These are phyloP conservation scores for Elsinoe fawcettii DNA, from an alignment of 2,329 filamentous ascomycete species.

Conservation along the genomic window DNA sequence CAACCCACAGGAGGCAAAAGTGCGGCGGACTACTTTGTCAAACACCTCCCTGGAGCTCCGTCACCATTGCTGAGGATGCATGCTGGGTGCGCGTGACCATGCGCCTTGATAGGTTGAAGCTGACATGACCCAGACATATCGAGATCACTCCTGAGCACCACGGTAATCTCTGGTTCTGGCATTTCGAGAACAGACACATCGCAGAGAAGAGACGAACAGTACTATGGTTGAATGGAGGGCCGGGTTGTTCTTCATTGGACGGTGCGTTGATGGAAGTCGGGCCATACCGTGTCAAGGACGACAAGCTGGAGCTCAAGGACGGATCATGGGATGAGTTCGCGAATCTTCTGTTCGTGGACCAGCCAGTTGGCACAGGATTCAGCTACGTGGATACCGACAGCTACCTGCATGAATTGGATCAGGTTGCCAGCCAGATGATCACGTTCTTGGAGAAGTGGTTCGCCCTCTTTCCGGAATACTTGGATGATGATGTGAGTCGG, in stretches of 20 bases:
- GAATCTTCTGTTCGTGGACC: constrained; percentile 93
- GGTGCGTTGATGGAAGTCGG: constrained; percentile 95
- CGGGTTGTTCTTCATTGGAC: constrained; percentile 95
- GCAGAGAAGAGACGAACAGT: constrained; percentile 84
- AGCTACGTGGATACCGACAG: constrained; percentile 90
- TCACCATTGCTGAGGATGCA: constrained; percentile 87
- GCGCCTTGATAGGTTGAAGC: neutral
- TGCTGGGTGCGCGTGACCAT: constrained; percentile 61
- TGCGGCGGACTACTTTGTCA: constrained; percentile 84
- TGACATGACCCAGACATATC: constrained; percentile 60
- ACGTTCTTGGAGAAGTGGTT: constrained; percentile 90
- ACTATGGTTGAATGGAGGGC: constrained; percentile 94
- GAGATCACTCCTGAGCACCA: constrained; percentile 79
- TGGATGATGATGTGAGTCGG: constrained; percentile 73
- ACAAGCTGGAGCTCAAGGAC: constrained; percentile 69
- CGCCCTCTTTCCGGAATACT: constrained; percentile 80
- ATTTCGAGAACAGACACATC: constrained; percentile 92
- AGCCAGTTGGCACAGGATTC: constrained; percentile 92
- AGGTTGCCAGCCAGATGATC: constrained; percentile 86
- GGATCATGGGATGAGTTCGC: constrained; percentile 99
- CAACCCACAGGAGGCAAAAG: constrained; percentile 42
- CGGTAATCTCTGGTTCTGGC: constrained; percentile 97
- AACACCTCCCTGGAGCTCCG: constrained; percentile 75
- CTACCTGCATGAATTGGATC: constrained; percentile 73
- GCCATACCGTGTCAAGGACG: constrained; percentile 76